phyloP scores from a whole-genome alignment of 2,329 filamentous ascomycete species.

The Aspergillus sp. region DNA sequence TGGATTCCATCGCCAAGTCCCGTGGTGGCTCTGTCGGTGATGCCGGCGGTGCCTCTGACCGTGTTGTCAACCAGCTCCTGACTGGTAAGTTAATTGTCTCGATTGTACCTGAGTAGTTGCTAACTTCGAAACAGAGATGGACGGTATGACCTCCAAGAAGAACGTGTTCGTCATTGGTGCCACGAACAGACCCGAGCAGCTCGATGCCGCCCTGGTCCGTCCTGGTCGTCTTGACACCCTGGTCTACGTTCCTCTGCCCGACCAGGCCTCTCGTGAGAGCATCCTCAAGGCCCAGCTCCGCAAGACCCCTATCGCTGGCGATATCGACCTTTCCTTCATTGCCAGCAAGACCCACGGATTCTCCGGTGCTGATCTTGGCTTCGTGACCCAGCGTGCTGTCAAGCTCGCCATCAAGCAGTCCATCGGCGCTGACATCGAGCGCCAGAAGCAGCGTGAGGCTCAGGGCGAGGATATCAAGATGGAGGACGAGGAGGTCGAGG shows the following conservation, averaged over 20 bases:
- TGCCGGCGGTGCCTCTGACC: slow-evolving; percentile 96
- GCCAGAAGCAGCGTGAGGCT: slow-evolving; percentile 83
- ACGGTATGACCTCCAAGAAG: slow-evolving; percentile 99
- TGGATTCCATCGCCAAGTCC: slow-evolving; percentile 99
- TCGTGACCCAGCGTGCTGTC: slow-evolving; percentile 97
- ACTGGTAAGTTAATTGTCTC: slow-evolving; percentile 66
- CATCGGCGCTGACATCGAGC: slow-evolving; percentile 85
- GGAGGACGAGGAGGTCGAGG: slow-evolving; percentile 62
- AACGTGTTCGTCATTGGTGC: slow-evolving; percentile 99
- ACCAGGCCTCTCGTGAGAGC: slow-evolving; percentile 82
- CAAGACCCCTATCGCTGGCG: slow-evolving; percentile 88
- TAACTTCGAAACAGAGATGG: slow-evolving; percentile 74
- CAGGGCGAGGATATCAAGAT: slow-evolving; percentile 74
- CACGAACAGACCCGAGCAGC: slow-evolving; percentile 97
- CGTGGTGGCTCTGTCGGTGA: slow-evolving; percentile 96
- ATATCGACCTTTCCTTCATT: slow-evolving; percentile 89
- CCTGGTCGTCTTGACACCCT: slow-evolving; percentile 97
- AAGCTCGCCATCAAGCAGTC: slow-evolving; percentile 99
- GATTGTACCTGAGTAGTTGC: slow-evolving; percentile 21
- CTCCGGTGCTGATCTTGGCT: slow-evolving; percentile 98
- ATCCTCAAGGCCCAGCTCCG: slow-evolving; percentile 96
- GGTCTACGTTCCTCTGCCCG: slow-evolving; percentile 95
- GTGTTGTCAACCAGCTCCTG: slow-evolving; percentile 99
- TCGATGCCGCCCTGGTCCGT: slow-evolving; percentile 96
- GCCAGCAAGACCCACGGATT: slow-evolving; percentile 97